Evolutionary conservation across 768 basidiomycete genomes (phyloP).

Genomic region (Sutorius australiensis): DNA sequence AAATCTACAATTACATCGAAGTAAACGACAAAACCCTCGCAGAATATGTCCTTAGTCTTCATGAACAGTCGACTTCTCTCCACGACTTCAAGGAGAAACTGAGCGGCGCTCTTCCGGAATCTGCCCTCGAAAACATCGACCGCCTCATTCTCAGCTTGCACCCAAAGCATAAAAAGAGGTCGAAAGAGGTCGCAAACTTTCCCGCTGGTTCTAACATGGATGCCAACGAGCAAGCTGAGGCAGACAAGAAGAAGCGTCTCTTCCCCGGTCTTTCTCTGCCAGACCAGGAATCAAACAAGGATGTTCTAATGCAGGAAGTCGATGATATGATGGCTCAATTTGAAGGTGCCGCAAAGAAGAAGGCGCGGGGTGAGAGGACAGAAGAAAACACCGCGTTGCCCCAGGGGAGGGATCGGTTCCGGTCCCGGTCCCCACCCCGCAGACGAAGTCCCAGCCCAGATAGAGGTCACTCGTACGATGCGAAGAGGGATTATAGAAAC

Average conservation of each 20-base stretch:
- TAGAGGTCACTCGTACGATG: constrained; percentile 48
- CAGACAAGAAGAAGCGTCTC: constrained; percentile 76
- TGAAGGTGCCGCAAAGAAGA: constrained; percentile 65
- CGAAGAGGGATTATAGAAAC: constrained; percentile 40
- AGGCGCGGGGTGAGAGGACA: constrained; percentile 37
- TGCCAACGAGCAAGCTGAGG: constrained; percentile 41
- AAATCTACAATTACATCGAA: constrained; percentile 83
- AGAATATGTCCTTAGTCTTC: constrained; percentile 90
- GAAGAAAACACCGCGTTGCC: constrained; percentile 56
- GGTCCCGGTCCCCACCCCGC: constrained; percentile 44
- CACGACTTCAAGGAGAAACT: constrained; percentile 80
- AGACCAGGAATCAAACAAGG: constrained; percentile 66
- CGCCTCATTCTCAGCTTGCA: constrained; percentile 92
- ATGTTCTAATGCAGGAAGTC: constrained; percentile 81
- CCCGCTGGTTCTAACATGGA: constrained; percentile 32
- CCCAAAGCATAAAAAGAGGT: constrained; percentile 87
- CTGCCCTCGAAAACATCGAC: constrained; percentile 89
- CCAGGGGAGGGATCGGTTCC: constrained; percentile 49
- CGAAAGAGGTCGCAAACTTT: constrained; percentile 36
- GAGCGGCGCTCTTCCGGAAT: constrained; percentile 78
- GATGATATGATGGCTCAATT: constrained; percentile 84
- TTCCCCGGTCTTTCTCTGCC: constrained; percentile 88
- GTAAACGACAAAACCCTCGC: constrained; percentile 90
- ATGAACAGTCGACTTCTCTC: constrained; percentile 77
- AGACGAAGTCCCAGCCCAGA: constrained; percentile 58